Base-by-base conservation (phyloP, 768 basidiomycete genomes). In the Russula ochroleuca region DNA sequence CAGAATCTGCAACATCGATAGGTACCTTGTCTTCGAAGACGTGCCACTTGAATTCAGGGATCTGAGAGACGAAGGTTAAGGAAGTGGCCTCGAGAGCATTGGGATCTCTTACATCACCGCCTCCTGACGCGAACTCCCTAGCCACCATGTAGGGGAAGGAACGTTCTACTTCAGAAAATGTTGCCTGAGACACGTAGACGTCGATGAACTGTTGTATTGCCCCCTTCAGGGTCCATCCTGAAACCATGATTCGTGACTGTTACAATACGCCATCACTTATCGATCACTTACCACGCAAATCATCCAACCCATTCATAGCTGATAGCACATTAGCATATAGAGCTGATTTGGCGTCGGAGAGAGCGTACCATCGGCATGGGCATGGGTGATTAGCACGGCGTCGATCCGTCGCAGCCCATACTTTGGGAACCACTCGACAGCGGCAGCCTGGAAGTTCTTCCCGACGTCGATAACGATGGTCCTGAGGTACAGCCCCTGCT, bases 221-320 rank as follows among this genome's bases (percentile, higher is more conserved):
- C 38, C 78, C 73, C 41, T 74, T 68, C 67, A 92, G 72, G 2
- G 91, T 93, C 91, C 91, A 93, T 57, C 81, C 90, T 90, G 68
- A 31, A 31, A 66, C 64, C 17, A 21, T 19, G 15, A 31, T 63
- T 35, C 45, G 33, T 63, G 48, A 57, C 8, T 51, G n/a, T 9
- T 7, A 23, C 31, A 2, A 37, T 23, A 23, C 7, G 9, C 8
- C 15, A 38, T 37, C 38, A 51, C 57, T 48, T 40, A 37, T 13
- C 13, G 63, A 37, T 64, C 40, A 73, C 78, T 61, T 65, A 87
- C 90, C 88, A 78, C 93, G 80, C 41, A 95, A 77, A 73, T 96
- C 94, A 75, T 96, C 94, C 61, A 96, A 74, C 3, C 94, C 94
- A 70, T 93, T 92, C 78, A 93, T 91, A 7, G 94, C 93, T 80